Evolutionary conservation across 2,329 filamentous ascomycete genomes (phyloP).

Genomic region (Arachnomyces sp.): DNA sequence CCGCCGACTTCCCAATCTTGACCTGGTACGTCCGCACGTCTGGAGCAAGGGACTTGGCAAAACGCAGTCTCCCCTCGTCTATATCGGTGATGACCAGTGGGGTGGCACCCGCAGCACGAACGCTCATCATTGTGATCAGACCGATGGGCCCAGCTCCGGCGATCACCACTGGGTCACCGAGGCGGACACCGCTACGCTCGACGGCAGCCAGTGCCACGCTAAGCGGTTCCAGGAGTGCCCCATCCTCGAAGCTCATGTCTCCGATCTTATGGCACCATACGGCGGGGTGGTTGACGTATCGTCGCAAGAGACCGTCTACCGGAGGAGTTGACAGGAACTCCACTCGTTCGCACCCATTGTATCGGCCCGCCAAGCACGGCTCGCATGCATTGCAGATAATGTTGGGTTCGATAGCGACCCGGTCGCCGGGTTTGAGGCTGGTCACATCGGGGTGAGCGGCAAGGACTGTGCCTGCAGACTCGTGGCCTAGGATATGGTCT

Average conservation of each 20-base stretch:
- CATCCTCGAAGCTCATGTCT: slow-evolving; percentile 84
- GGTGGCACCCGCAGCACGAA: slow-evolving; percentile 76
- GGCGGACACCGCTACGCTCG: slow-evolving; percentile 68
- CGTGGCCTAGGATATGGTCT: slow-evolving; percentile 89
- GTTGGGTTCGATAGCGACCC: slow-evolving; percentile 89
- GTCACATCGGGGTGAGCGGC: slow-evolving; percentile 68
- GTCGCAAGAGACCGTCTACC: slow-evolving; percentile 73
- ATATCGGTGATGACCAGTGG: slow-evolving; percentile 94
- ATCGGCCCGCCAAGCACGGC: slow-evolving; percentile 82
- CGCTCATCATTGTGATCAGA: slow-evolving; percentile 77
- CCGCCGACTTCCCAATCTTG: slow-evolving; percentile 42
- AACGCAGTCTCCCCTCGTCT: slow-evolving; percentile 73
- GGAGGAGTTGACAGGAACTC: slow-evolving; percentile 87
- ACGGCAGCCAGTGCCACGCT: slow-evolving; percentile 83
- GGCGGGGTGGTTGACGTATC: slow-evolving; percentile 92
- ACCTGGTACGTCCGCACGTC: slow-evolving; percentile 64
- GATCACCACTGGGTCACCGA: slow-evolving; percentile 82
- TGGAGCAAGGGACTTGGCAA: slow-evolving; percentile 77
- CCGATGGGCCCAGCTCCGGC: slow-evolving; percentile 94
- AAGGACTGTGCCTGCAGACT: slow-evolving; percentile 73
- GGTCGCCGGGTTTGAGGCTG: slow-evolving; percentile 72
- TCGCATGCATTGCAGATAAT: slow-evolving; percentile 87
- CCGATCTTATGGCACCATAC: slow-evolving; percentile 96
- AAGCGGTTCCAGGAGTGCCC: slow-evolving; percentile 82
- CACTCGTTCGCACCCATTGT: slow-evolving; percentile 87